Base-by-base conservation (phyloP, 495 filamentous ascomycete species). In the Podospora didyma region DNA sequence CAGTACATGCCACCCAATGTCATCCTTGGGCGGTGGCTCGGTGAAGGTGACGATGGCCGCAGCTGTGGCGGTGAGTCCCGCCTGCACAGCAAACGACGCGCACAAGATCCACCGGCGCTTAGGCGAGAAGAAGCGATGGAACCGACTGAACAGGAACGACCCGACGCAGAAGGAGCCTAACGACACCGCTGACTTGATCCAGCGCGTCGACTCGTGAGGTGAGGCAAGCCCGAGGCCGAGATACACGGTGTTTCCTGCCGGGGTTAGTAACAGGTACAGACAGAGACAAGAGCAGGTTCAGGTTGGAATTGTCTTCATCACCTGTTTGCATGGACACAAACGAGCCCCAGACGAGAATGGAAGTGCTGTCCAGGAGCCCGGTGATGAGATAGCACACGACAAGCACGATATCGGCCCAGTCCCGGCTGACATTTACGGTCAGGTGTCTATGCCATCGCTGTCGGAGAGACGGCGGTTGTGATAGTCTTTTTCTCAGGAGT, bases 241-340 rank as follows among this genome's bases (percentile, higher is more conserved):
- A 64, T 89, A 90, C 16, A 91, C 82, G 0, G 88, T 89, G 68
- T 91, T 91, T 47, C 78, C 78, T 80, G 39, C 1, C 1, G 2
- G 12, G 12, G 41, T 16, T 12, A 21, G 37, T 7, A 24, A 7
- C n/a, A n/a, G n/a, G n/a, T n/a, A n/a, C n/a, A n/a, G n/a, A n/a
- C n/a, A n/a, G n/a, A n/a, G n/a, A n/a, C n/a, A n/a, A n/a, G n/a
- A n/a, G n/a, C n/a, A n/a, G n/a, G n/a, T n/a, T n/a, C n/a, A n/a
- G n/a, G n/a, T n/a, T n/a, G n/a, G n/a, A n/a, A n/a, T n/a, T n/a
- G n/a, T n/a, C n/a, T 14, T 14, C 20, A 34, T 53, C 34, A 75
- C 87, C 87, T 22, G 87, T 90, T 63, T 91, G 87, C 88, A 91
- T 90, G 61, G 82, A 86, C 22, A 88, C 86, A 62, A 91, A 90